Percentiles rank a stretch among this genome's conserved stretches.
Conservation (phyloP, 192 early-diverging fungal species). For the Geosiphon pyriformis region DNA sequence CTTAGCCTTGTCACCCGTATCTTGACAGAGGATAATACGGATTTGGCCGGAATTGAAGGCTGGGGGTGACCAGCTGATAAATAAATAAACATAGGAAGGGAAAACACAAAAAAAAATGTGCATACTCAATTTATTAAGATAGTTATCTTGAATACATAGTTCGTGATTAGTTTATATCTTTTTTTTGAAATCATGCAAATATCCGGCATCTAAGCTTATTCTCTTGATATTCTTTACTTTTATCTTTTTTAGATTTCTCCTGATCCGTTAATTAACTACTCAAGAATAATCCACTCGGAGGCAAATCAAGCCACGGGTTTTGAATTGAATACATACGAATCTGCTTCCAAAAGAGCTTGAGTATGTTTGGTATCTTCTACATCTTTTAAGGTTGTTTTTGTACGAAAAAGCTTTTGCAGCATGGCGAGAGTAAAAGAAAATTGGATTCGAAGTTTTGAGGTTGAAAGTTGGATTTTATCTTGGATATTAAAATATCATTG, state of each 20-base stretch:
- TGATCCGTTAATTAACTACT: no score
- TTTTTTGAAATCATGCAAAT: conserved; percentile 9
- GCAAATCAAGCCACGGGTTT: no score
- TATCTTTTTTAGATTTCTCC: no score
- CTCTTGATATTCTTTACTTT: no score
- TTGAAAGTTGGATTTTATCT: no score
- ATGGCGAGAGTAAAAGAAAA: no score
- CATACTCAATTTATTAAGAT: neutral
- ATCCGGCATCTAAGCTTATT: no score
- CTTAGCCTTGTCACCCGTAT: conserved; percentile 22
- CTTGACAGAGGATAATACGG: conserved; percentile 23
- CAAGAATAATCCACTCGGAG: no score
- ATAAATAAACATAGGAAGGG: neutral
- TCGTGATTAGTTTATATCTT: neutral
- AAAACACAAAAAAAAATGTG: neutral
- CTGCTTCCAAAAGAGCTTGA: conserved; percentile 10
- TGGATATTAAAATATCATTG: no score
- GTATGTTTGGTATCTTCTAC: conserved; percentile 11
- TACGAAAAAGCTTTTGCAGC: conserved; percentile 21
- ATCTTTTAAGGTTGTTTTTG: conserved; percentile 6
- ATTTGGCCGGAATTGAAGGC: conserved; percentile 6
- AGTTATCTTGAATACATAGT: neutral
- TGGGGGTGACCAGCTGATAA: conserved; percentile 17
- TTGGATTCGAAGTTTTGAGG: no score
- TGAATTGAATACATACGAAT: conserved; percentile 20